A percentile compares a stretch with the other conserved stretches of the same genome.
phyloP scores from a whole-genome alignment of 73 alveolate species.

The Stentor roeselii region DNA sequence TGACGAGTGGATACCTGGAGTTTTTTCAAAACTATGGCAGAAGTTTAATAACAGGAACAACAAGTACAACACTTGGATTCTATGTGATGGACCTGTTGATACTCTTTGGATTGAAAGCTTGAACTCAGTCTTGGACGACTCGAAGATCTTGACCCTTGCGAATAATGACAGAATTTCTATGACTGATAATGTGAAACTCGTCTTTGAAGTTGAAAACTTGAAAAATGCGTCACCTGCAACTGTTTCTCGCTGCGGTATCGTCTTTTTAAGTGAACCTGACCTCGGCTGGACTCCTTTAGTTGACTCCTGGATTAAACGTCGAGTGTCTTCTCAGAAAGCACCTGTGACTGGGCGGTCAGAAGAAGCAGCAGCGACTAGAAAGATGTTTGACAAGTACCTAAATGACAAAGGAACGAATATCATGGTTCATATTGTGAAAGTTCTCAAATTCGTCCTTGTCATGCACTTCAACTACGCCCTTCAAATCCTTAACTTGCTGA shows the following conservation, averaged over 20 bases:
- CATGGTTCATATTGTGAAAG: conserved; percentile 35
- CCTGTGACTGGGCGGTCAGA: not conserved
- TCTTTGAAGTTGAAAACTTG: conserved; percentile 99
- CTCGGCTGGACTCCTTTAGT: conserved; percentile 98
- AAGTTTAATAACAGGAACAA: conserved; percentile 93
- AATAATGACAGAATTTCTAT: conserved; percentile 99
- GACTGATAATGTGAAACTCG: conserved; percentile 99
- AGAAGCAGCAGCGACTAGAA: conserved; percentile 39
- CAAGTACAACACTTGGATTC: conserved; percentile 98
- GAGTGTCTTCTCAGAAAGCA: conserved; percentile 4
- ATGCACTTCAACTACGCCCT: conserved; percentile 70
- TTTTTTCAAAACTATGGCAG: conserved; percentile 98
- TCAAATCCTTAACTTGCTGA: conserved; percentile 61
- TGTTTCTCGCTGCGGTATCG: conserved; percentile 99
- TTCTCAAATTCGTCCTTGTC: conserved; percentile 61
- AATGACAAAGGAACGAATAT: conserved; percentile 12
- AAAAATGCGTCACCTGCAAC: conserved; percentile 99
- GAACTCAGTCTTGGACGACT: conserved; percentile 99
- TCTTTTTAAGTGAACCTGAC: conserved; percentile 97
- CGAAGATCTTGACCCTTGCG: conserved; percentile 98
- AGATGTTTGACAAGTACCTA: conserved; percentile 39
- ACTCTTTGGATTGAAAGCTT: conserved; percentile 99
- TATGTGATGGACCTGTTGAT: conserved; percentile 99
- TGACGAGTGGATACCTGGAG: conserved; percentile 99
- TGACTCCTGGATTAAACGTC: conserved; percentile 89